These are phyloP conservation scores for Blastobotrys persicus DNA, from an alignment of 1,139 yeast genomes.

Conservation along the genomic window DNA sequence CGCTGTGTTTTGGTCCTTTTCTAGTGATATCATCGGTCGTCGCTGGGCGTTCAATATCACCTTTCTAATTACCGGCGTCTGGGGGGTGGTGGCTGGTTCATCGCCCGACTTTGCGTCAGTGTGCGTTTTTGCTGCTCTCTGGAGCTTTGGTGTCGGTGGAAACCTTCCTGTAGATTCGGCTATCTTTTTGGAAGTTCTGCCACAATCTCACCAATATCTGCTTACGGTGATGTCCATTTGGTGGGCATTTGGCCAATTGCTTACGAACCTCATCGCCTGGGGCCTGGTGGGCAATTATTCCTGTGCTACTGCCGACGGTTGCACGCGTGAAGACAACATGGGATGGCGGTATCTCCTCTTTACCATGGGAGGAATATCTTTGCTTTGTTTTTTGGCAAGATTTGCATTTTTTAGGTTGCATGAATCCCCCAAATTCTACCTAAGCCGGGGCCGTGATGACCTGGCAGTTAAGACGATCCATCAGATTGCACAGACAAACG, in stretches of 20 bases:
- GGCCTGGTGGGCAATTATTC: constrained; percentile 51
- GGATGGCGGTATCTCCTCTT: constrained; percentile 62
- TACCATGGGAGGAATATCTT: constrained; percentile 51
- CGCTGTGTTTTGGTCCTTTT: constrained; percentile 55
- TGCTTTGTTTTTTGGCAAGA: constrained; percentile 47
- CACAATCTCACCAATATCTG: constrained; percentile 51
- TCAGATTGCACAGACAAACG: constrained; percentile 19
- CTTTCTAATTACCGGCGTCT: constrained; percentile 49
- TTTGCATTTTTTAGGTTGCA: constrained; percentile 46
- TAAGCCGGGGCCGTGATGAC: constrained; percentile 50
- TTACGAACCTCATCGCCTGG: constrained; percentile 53
- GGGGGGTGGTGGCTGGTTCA: constrained; percentile 53
- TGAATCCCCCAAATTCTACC: constrained; percentile 57
- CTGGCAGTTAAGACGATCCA: constrained; percentile 38
- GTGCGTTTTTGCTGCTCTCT: constrained; percentile 46
- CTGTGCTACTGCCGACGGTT: constrained; percentile 42
- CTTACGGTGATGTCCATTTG: constrained; percentile 54
- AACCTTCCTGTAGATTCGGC: constrained; percentile 59
- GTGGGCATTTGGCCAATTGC: constrained; percentile 63
- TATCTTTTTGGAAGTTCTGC: constrained; percentile 56
- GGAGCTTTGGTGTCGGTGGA: constrained; percentile 46
- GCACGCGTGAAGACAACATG: constrained; percentile 47
- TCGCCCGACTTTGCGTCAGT: constrained; percentile 46
- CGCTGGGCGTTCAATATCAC: constrained; percentile 54
- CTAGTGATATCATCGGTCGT: constrained; percentile 58